phyloP scores from a whole-genome alignment of 1,139 yeast genomes.

The Suhomyces bolitotheri region DNA sequence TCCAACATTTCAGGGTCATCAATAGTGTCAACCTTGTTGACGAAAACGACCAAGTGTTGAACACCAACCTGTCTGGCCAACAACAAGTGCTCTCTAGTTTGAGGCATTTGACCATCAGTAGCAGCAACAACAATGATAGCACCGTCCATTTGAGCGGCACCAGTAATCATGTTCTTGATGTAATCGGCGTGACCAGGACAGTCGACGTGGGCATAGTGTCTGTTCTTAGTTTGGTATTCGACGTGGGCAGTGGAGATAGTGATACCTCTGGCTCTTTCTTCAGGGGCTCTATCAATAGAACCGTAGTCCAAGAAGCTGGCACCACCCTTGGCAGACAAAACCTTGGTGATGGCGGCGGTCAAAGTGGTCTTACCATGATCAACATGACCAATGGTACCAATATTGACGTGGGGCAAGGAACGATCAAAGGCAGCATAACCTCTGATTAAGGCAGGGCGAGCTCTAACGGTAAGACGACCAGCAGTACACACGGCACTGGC shows the following conservation, averaged over 20 bases:
- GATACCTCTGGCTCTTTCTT: conserved; percentile 99
- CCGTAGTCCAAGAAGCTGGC: conserved; percentile 92
- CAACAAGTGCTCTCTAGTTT: conserved; percentile 97
- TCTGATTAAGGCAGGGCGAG: conserved; percentile 42
- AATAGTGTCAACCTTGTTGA: conserved; percentile 95
- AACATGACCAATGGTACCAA: conserved; percentile 92
- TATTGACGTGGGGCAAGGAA: conserved; percentile 92
- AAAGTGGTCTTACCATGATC: conserved; percentile 98
- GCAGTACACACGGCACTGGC: conserved; percentile 23
- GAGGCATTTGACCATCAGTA: conserved; percentile 99
- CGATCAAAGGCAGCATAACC: conserved; percentile 74
- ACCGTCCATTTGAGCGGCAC: conserved; percentile 99
- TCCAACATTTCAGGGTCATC: conserved; percentile 99
- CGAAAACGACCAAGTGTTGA: conserved; percentile 94
- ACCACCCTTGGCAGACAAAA: conserved; percentile 83
- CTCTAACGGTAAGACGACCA: conserved; percentile 18
- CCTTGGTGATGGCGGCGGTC: conserved; percentile 98
- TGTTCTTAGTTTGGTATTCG: conserved; percentile 58
- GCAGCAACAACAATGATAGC: conserved; percentile 99
- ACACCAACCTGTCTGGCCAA: conserved; percentile 99
- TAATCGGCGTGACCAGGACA: conserved; percentile 98
- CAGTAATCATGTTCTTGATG: conserved; percentile 98
- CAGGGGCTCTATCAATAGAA: conserved; percentile 97
- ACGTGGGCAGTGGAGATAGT: conserved; percentile 98
- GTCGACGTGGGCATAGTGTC: conserved; percentile 37